Percentiles rank a stretch among this genome's conserved stretches.
phyloP scores from a whole-genome alignment of 1,284 basidiomycete species.

The Fomitopsis pinicola region DNA sequence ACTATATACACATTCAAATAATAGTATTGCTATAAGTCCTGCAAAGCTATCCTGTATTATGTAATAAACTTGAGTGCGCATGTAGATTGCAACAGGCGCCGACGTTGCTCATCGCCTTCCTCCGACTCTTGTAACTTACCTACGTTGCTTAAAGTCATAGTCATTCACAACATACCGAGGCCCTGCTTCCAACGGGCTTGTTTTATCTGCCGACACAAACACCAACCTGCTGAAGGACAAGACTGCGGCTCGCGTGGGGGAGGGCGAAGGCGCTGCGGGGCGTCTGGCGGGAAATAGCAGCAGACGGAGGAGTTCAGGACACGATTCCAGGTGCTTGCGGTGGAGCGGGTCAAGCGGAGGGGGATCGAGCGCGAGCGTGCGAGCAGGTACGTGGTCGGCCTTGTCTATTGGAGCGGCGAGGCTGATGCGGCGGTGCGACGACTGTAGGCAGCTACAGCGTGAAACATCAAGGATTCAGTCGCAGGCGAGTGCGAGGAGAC shows the following conservation, averaged over 20 bases:
- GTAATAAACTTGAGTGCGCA: no score
- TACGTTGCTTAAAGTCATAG: no score
- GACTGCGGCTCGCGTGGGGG: slow-evolving; percentile 71
- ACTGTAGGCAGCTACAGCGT: slow-evolving; percentile 56
- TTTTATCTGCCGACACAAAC: no score
- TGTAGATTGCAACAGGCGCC: no score
- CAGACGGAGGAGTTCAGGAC: slow-evolving; percentile 92
- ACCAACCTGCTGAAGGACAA: slow-evolving; percentile 60
- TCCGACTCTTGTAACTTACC: no score
- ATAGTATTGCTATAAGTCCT: no score
- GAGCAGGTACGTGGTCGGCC: slow-evolving; percentile 36
- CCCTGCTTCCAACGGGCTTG: no score
- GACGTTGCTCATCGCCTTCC: no score
- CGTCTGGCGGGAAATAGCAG: slow-evolving; percentile 91
- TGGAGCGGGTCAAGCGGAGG: slow-evolving; percentile 87
- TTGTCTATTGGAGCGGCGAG: neutral
- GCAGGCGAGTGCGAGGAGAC: slow-evolving; percentile 35
- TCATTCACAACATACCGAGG: no score
- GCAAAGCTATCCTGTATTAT: no score
- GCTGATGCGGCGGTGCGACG: neutral
- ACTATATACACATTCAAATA: no score
- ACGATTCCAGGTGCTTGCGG: slow-evolving; percentile 79
- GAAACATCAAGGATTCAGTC: slow-evolving; percentile 76
- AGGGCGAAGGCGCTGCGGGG: slow-evolving; percentile 75
- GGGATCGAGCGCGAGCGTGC: slow-evolving; percentile 83